Evolutionary conservation across 2,329 filamentous ascomycete species (phyloP).

Genomic region (Hansfordia pulvinata): DNA sequence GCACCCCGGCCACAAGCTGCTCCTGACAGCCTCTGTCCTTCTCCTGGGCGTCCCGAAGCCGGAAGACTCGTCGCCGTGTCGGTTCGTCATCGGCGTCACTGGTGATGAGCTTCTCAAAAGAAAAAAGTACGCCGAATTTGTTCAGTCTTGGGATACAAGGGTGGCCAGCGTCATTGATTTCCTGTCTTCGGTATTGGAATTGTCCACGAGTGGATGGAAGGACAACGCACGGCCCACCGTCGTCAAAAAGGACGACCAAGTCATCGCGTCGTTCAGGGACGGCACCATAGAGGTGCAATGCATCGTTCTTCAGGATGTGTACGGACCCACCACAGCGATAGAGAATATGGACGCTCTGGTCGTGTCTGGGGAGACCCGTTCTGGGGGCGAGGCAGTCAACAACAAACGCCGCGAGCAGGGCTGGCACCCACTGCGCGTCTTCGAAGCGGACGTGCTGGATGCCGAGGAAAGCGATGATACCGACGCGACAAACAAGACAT

Average conservation of each 20-base stretch:
- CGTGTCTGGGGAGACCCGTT: slow-evolving; percentile 76
- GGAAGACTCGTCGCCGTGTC: slow-evolving; percentile 26
- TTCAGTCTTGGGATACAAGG: slow-evolving; percentile 70
- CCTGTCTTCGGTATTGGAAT: slow-evolving; percentile 46
- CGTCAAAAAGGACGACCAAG: slow-evolving; percentile 24
- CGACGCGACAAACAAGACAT: slow-evolving; percentile 38
- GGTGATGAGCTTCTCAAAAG: slow-evolving; percentile 75
- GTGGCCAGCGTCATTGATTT: slow-evolving; percentile 60
- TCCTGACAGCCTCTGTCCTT: slow-evolving; percentile 76
- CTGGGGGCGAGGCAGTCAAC: slow-evolving; percentile 77
- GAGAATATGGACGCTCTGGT: slow-evolving; percentile 67
- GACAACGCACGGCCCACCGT: slow-evolving; percentile 22
- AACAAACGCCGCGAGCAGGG: slow-evolving; percentile 62
- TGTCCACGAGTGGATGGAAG: slow-evolving; percentile 27
- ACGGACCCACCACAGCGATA: slow-evolving; percentile 80
- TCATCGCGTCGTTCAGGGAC: slow-evolving; percentile 43
- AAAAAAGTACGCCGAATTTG: slow-evolving; percentile 72
- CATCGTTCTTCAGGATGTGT: slow-evolving; percentile 76
- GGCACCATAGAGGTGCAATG: slow-evolving; percentile 56
- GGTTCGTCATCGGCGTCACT: slow-evolving; percentile 74
- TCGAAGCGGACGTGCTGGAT: slow-evolving; percentile 82
- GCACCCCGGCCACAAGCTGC: slow-evolving; percentile 89
- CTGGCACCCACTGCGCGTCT: slow-evolving; percentile 65
- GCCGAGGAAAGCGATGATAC: slow-evolving; percentile 38
- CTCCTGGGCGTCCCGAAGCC: slow-evolving; percentile 41